Base-by-base conservation (phyloP, 2,329 filamentous ascomycete species). In the Aspergillus japonicus region DNA sequence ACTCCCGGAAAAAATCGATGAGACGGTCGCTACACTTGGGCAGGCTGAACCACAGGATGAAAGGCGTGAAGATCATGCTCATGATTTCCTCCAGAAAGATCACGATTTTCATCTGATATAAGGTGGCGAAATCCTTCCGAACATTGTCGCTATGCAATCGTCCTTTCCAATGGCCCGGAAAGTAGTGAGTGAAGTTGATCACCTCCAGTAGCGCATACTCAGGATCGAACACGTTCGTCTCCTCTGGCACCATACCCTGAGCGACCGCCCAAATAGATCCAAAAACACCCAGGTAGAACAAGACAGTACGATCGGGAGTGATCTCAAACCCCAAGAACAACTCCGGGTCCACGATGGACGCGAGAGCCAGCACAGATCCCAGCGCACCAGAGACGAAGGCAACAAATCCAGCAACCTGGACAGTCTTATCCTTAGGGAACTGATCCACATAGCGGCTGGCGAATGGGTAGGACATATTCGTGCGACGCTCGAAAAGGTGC, bases 1-100 rank as follows among this genome's bases (percentile, higher is more conserved):
- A 97, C 73, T 99, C 95, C 44, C 95, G 88, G 80, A 99, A 98
- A 77, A 99, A 99, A 77, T 99, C 95, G 60, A 98, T 89, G 64
- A 99, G 89, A 60, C 93, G 91, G 66, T 98, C 94, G 72, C 90
- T 94, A 74, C 91, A 96, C 67, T 88, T 89, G 0, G 93, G 92
- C 35, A 98, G 82, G 62, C 91, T 93, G 71, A 91, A 89, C 78
- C 93, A 90, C 12, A 99, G 84, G 47, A 99, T 85, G 68, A 96
- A 88, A 0, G 95, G 95, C 0, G 94, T 96, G 59, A 96, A 89
- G 57, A 98, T 85, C 73, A 99, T 96, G 69, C 93, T 94, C 61
- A 97, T 77, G 4, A 98, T 87, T 70, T 99, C 95, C 73, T 97
- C 92, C 2, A 96, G 71, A 69, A 99, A 97, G 60, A 98, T 94